phyloP scores from a whole-genome alignment of 805 yeast genomes.

The Metschnikowia reukaufii region DNA sequence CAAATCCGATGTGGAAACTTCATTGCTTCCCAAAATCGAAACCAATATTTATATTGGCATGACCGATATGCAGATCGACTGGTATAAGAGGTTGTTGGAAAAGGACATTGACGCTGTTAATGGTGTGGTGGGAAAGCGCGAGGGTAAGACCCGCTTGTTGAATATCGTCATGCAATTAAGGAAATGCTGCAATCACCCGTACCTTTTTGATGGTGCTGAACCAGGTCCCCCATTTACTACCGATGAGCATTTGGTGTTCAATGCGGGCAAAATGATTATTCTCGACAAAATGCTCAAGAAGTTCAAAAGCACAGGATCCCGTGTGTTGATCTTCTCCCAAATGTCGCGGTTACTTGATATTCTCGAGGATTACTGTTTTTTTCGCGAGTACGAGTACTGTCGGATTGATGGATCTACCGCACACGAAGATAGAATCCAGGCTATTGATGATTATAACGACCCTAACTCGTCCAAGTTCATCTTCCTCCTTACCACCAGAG shows the following conservation, averaged over 20 bases:
- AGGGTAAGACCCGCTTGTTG: conserved; percentile 84
- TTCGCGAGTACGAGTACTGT: conserved; percentile 82
- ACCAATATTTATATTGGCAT: conserved; percentile 87
- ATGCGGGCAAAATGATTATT: conserved; percentile 88
- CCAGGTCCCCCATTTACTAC: conserved; percentile 98
- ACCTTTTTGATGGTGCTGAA: conserved; percentile 97
- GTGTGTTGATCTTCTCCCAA: conserved; percentile 90
- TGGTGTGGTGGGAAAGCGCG: conserved; percentile 92
- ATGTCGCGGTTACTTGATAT: conserved; percentile 91
- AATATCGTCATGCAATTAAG: conserved; percentile 96
- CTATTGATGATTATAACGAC: conserved; percentile 87
- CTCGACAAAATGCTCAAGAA: conserved; percentile 78
- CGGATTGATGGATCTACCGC: conserved; percentile 93
- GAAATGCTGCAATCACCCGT: conserved; percentile 97
- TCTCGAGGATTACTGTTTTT: conserved; percentile 85
- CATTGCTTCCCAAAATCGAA: conserved; percentile 87
- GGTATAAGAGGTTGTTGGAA: conserved; percentile 87
- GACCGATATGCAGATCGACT: conserved; percentile 91
- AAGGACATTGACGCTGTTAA: conserved; percentile 96
- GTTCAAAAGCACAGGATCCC: conserved; percentile 72
- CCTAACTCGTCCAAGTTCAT: conserved; percentile 82
- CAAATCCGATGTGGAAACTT: conserved; percentile 89
- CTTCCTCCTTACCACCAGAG: conserved; percentile 87
- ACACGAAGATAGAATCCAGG: conserved; percentile 88
- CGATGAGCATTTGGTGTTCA: conserved; percentile 88